Percentiles rank a stretch among this genome's conserved stretches.
phyloP scores from a whole-genome alignment of 2,329 filamentous ascomycete species.

The Paraconiothyrium brasiliense region DNA sequence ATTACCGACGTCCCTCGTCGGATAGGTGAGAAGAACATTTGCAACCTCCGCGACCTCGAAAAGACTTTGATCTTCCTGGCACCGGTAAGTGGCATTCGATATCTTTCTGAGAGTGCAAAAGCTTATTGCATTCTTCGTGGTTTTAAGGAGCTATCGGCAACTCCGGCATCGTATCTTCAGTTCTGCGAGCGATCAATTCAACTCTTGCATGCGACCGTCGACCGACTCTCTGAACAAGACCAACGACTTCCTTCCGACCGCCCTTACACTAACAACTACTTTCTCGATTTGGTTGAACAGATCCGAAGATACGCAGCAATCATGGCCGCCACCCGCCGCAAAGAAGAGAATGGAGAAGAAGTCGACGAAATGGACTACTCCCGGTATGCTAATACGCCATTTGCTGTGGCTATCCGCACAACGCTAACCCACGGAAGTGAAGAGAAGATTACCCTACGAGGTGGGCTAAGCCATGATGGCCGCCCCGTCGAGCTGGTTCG shows the following conservation, averaged over 20 bases:
- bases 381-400: constrained; percentile 49
- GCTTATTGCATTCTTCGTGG: constrained; percentile 68
- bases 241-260: constrained; percentile 84
- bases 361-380: constrained; percentile 62
- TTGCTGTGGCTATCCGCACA: constrained; percentile 29
- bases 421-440: constrained; percentile 54
- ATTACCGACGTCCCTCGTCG: constrained; percentile 80
- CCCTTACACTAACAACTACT: constrained; percentile 95
- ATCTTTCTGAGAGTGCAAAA: constrained; percentile 68
- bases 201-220: constrained; percentile 89
- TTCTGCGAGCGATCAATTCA: constrained; percentile 92
- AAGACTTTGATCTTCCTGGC: constrained; percentile 91
- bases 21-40: constrained; percentile 85
- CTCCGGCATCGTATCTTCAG: constrained; percentile 80
- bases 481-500: constrained; percentile 85
- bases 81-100: constrained; percentile 79
- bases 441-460: constrained; percentile 81
- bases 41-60: constrained; percentile 91
- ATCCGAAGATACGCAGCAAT: constrained; percentile 89
- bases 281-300: constrained; percentile 94
- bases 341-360: constrained; percentile 65
- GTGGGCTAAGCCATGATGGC: constrained; percentile 83
- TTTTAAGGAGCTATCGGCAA: constrained; percentile 75
- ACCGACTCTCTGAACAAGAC: constrained; percentile 85
- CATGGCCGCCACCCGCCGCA: constrained; percentile 77